Base-by-base conservation (phyloP, 2,329 filamentous ascomycete genomes). In the Penicillium hesseltinei region DNA sequence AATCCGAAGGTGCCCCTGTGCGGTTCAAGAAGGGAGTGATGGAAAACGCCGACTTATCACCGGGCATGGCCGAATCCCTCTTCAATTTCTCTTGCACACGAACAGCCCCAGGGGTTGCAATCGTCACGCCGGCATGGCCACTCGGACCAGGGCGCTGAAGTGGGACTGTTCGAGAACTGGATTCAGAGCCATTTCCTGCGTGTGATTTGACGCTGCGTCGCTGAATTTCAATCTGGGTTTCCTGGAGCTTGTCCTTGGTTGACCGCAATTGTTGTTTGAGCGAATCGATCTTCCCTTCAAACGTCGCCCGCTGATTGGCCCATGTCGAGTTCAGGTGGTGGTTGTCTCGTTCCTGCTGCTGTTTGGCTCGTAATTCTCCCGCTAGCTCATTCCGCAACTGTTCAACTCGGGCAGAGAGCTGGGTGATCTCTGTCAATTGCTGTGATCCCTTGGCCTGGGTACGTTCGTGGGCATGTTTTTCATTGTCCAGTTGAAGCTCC, bases 21-120 rank as follows among this genome's bases (percentile, higher is more conserved):
- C 88, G 86, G 73, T 92, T 96, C 60, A 97, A 80, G 78, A 96
- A 97, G 0, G 93, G 93, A 0, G 93, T 97, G 62, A 97, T 91
- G 4, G 92, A 96, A 74, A 97, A 97, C 3, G 84, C 87, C 0
- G 92, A 97, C 74, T 96, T 97, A 69, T 96, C 91, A 31, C 90
- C 91, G 5, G 89, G 79, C 54, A 85, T 77, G 1, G 84, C 81
- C 38, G 84, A 82, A 21, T 86, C 83, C 29, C 78, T 73, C 47
- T 78, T 81, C 54, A 81, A 78, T 70, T 86, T 87, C 73, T 87
- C 89, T 23, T 77, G 74, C 46, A 71, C 63, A 38, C 71, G 68
- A 44, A 77, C 70, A 45, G 78, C 78, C 42, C 80, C 81, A 19
- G 81, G 81, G 0, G 81, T 83, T 44, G 78, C 79, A 63, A 83